Evolutionary conservation across 257 asterid genomes (phyloP).

Genomic region (Solanum bukasovii): DNA sequence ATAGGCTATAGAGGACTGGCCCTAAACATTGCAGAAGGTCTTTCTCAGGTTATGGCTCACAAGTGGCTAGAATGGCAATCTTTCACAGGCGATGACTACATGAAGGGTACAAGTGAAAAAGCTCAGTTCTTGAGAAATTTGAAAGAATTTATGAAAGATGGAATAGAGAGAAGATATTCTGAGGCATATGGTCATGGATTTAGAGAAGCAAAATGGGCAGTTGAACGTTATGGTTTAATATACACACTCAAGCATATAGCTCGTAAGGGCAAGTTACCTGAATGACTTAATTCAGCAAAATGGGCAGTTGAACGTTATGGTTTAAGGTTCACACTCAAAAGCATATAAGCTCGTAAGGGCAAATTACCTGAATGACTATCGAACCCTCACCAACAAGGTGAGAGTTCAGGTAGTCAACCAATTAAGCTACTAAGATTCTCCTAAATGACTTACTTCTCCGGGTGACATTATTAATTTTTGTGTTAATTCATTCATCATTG

Average conservation of each 20-base stretch:
- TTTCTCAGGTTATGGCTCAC: not conserved
- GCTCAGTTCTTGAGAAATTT: not conserved
- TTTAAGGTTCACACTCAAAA: not conserved
- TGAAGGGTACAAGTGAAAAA: not conserved
- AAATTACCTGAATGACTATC: not conserved
- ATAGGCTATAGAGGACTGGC: not conserved
- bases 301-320: not conserved
- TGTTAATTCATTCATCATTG: not conserved
- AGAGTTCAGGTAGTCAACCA: not conserved
- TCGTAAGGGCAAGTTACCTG: not conserved
- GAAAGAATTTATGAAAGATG: not conserved
- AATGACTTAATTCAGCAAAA: not conserved
- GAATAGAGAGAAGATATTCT: not conserved
- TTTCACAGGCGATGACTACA: not conserved
- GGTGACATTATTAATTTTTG: not conserved
- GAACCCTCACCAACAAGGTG: not conserved
- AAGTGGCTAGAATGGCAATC: not conserved
- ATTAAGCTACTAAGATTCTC: not conserved
- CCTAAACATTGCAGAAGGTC: not conserved
- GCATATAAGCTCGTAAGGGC: not conserved
- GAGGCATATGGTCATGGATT: not conserved
- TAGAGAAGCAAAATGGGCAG: slow-evolving; percentile 1
- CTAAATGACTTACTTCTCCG: not conserved
- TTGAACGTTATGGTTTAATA: not conserved
- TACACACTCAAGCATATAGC: not conserved